Conservation (phyloP, 441 rosid genomes). For the Gossypium trilobum region DNA sequence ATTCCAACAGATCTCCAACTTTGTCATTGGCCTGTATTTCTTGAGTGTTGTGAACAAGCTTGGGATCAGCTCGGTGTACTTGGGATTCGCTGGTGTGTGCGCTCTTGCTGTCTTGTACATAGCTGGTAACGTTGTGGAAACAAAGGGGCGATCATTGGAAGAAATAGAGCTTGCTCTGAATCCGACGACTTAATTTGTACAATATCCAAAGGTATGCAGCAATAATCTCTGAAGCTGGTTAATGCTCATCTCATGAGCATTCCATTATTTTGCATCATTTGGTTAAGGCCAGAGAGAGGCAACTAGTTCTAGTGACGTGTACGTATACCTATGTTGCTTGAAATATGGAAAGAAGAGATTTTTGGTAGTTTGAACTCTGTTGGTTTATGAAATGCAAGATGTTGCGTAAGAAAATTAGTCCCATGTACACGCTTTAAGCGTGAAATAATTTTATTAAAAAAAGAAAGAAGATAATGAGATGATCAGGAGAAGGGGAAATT, state of each 20-base stretch:
- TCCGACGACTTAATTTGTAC: conserved; percentile 27
- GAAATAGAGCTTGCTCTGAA: conserved; percentile 81
- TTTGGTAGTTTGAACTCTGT: background rate
- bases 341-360: background rate
- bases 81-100: conserved; percentile 74
- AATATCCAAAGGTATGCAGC: background rate
- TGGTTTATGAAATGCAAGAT: background rate
- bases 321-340: background rate
- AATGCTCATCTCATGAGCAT: background rate
- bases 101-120: conserved; percentile 75
- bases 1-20: conserved; percentile 64
- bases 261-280: background rate
- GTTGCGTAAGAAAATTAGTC: conserved; percentile 16
- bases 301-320: background rate
- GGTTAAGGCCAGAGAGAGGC: background rate
- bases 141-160: conserved; percentile 90
- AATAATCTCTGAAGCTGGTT: conserved; percentile 17
- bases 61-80: conserved; percentile 82
- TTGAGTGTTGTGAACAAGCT: conserved; percentile 76
- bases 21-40: conserved; percentile 83
- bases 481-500: no score
- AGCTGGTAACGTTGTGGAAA: conserved; percentile 78
- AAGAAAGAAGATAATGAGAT: no score
- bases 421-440: no score
- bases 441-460: no score